Conservation (phyloP, 225 moss, liverwort and hornwort species). For the Marchantia paleacea region DNA sequence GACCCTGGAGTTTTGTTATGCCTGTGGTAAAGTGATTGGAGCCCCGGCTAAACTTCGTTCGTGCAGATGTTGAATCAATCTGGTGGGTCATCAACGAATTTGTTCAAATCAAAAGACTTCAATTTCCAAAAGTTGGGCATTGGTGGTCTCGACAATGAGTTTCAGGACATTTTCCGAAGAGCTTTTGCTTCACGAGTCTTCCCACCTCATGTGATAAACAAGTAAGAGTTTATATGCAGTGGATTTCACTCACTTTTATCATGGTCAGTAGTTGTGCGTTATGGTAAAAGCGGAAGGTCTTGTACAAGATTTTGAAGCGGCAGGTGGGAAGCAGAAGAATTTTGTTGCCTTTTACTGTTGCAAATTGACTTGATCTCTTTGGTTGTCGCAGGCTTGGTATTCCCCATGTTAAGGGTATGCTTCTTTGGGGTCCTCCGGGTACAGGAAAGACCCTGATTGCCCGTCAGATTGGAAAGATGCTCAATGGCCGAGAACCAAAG, state of each 20-base stretch:
- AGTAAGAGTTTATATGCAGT: slow-evolving; percentile 38
- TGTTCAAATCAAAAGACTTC: slow-evolving; percentile 90
- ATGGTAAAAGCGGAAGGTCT: background rate
- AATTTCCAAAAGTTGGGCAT: slow-evolving; percentile 95
- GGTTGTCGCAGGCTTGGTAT: slow-evolving; percentile 69
- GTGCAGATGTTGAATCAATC: slow-evolving; percentile 81
- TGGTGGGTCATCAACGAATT: slow-evolving; percentile 63
- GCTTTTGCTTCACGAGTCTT: slow-evolving; percentile 95
- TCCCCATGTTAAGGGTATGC: slow-evolving; percentile 82
- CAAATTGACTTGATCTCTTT: background rate
- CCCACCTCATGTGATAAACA: slow-evolving; percentile 75
- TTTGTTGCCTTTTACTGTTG: background rate
- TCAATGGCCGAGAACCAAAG: slow-evolving; percentile 97
- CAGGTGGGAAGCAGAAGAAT: background rate
- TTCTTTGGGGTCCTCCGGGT: slow-evolving; percentile 90
- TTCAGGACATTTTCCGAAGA: slow-evolving; percentile 82
- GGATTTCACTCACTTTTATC: background rate
- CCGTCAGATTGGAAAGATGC: slow-evolving; percentile 88
- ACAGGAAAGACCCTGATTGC: slow-evolving; percentile 97
- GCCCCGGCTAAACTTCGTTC: background rate
- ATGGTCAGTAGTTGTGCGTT: background rate
- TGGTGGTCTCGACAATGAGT: slow-evolving; percentile 91
- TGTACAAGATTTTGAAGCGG: background rate
- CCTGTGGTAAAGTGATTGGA: too few relatives aligned
- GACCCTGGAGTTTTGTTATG: too few relatives aligned